Percentiles rank a stretch among this genome's conserved stretches.
Conservation (phyloP, 2,329 filamentous ascomycete genomes). For the Aspergillus ustus region DNA sequence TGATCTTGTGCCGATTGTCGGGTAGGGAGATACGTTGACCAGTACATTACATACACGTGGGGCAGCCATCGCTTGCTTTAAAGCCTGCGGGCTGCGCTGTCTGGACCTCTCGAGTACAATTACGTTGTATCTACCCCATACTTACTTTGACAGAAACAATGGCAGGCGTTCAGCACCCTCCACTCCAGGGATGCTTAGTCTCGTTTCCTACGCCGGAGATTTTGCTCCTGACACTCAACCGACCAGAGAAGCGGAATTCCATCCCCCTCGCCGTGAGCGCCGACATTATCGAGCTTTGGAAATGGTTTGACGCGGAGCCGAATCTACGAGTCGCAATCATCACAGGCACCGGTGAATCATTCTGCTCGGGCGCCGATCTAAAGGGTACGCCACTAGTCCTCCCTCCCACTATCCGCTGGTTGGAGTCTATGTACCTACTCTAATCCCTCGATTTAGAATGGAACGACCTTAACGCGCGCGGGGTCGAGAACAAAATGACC, state of each 20-base stretch:
- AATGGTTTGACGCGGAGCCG: constrained; percentile 68
- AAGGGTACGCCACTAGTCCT: constrained; percentile 47
- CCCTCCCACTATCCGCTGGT: background rate
- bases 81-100: background rate
- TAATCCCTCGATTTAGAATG: constrained; percentile 52
- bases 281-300: constrained; percentile 54
- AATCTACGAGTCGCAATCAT: constrained; percentile 65
- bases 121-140: background rate
- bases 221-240: constrained; percentile 48
- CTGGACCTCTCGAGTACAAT: background rate
- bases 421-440: background rate
- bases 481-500: constrained; percentile 39
- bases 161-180: constrained; percentile 13
- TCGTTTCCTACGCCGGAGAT: constrained; percentile 50
- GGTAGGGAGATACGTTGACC: background rate
- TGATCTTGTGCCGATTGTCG: background rate
- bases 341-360: constrained; percentile 66
- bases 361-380: constrained; percentile 71
- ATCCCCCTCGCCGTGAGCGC: constrained; percentile 48
- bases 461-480: constrained; percentile 51
- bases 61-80: background rate
- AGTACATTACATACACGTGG: background rate
- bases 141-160: background rate
- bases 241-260: constrained; percentile 47
- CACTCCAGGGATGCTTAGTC: constrained; percentile 33